A percentile compares a stretch with the other conserved stretches of the same genome.
Evolutionary conservation across 768 basidiomycete species (phyloP).

Genomic region (Royoungia palumana): DNA sequence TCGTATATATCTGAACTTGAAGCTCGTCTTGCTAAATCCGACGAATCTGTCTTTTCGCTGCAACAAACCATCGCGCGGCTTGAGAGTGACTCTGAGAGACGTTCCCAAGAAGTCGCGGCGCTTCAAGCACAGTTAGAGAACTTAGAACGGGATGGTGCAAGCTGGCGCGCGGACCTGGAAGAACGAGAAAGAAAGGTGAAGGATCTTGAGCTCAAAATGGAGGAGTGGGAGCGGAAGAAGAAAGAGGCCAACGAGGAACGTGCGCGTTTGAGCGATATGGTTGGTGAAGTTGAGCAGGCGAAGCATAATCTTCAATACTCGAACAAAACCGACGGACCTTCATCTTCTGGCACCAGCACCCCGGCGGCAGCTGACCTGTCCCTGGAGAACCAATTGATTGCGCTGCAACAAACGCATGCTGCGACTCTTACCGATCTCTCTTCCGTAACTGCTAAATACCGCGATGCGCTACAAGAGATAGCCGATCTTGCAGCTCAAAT

Average conservation of each 20-base stretch:
- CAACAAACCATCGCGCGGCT: slow-evolving; percentile 70
- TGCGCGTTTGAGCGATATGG: slow-evolving; percentile 61
- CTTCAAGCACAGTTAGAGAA: slow-evolving; percentile 70
- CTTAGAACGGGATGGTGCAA: slow-evolving; percentile 70
- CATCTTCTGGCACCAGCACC: slow-evolving; percentile 28
- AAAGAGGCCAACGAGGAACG: slow-evolving; percentile 66
- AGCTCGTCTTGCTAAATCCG: slow-evolving; percentile 69
- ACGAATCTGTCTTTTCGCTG: slow-evolving; percentile 70
- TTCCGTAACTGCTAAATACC: slow-evolving; percentile 76
- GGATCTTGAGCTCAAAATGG: slow-evolving; percentile 74
- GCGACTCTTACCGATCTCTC: slow-evolving; percentile 79
- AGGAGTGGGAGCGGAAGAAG: slow-evolving; percentile 72
- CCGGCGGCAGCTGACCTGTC: slow-evolving; percentile 36
- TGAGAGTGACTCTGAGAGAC: slow-evolving; percentile 72
- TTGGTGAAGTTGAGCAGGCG: slow-evolving; percentile 67
- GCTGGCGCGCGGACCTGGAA: slow-evolving; percentile 83
- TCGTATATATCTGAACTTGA: slow-evolving; percentile 89
- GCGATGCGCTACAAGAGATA: slow-evolving; percentile 86
- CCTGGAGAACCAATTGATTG: slow-evolving; percentile 59
- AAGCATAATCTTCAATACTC: slow-evolving; percentile 59
- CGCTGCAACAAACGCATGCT: slow-evolving; percentile 79
- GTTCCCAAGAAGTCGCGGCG: slow-evolving; percentile 65
- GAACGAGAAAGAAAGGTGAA: slow-evolving; percentile 72
- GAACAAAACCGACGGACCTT: slow-evolving; percentile 29
- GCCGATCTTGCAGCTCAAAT: slow-evolving; percentile 91